Evolutionary conservation across 1,284 basidiomycete genomes (phyloP), one percentile per base, ranked within the genome.

Genomic region (Coriolopsis trogii): DNA sequence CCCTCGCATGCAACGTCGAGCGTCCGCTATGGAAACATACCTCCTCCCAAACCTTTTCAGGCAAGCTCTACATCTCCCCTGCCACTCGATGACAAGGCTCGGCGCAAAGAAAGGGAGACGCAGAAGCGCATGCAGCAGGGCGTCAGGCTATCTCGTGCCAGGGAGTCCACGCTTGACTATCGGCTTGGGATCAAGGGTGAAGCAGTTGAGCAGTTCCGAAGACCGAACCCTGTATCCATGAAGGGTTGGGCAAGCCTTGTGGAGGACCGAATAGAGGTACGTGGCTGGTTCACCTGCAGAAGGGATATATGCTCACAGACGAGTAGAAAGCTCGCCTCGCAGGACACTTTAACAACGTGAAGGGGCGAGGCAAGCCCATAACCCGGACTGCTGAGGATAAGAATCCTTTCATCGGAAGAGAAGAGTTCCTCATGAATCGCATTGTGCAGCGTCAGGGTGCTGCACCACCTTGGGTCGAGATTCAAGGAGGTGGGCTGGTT

Each of bases 401-500:
- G 24, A 95, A 95, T 64, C 93, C 92, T 0, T 93, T 91, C 65
- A 84, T 93, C 50, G 79, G 76, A 21, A 75, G 85, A n/a, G 85
- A 85, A 63, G 86, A 93, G 66, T 91, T 88, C 59, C 73, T 95
- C 44, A 88, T 95, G 88, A 95, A 95, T 64, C 82, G 93, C 12
- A 93, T 95, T 51, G 81, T 96, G 16, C 88, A 93, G 63, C 75
- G 85, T 31, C 91, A 94, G 62, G 91, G 90, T 13, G 91, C 89
- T 2, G 82, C 86, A 0, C 94, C 93, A n/a, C 89, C 92, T 3
- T 96, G 92, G 92, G 87, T 96, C 3, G 93, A 95, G 68, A 64
- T 94, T 28, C 93, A 95, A 69, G 74, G 77, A 53, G 85, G 87
- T 85, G 53, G 46, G 79, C n/a, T 16, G 10, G 10, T 34, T 13